Evolutionary conservation across 2,329 filamentous ascomycete genomes (phyloP).

Genomic region (Fonsecaea multimorphosa): DNA sequence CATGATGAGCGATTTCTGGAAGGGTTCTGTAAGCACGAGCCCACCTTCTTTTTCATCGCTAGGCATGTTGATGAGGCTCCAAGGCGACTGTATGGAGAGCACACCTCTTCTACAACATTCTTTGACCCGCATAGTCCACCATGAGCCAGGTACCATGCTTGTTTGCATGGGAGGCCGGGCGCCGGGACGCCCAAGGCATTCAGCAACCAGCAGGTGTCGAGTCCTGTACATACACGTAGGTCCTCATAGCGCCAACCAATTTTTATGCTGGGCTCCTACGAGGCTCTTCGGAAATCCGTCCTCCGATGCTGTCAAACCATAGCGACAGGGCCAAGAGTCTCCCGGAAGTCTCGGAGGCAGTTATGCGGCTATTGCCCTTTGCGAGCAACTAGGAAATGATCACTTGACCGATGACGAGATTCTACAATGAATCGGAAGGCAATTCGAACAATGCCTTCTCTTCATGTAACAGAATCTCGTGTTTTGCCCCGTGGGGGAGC

Average conservation of each 20-base stretch:
- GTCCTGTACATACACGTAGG: neutral
- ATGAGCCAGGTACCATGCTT: neutral
- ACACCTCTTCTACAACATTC: neutral
- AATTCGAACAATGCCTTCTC: slow-evolving; percentile 14
- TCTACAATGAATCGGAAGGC: neutral
- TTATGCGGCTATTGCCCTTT: slow-evolving; percentile 5
- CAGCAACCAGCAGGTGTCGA: neutral
- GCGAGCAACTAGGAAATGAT: slow-evolving; percentile 5
- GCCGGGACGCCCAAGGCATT: neutral
- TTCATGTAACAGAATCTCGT: slow-evolving; percentile 6
- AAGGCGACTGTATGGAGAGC: neutral
- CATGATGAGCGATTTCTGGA: slow-evolving; percentile 30
- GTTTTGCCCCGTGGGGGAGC: slow-evolving; percentile 17
- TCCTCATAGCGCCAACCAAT: neutral
- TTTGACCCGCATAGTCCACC: neutral
- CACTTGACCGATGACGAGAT: slow-evolving; percentile 33
- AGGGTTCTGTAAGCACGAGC: slow-evolving; percentile 28
- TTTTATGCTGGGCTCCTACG: slow-evolving; percentile 19
- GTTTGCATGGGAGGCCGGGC: slow-evolving; percentile 1
- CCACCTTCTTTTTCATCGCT: slow-evolving; percentile 9
- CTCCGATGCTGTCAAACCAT: slow-evolving; percentile 6
- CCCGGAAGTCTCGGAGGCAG: slow-evolving; percentile 31
- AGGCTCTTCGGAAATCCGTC: slow-evolving; percentile 10
- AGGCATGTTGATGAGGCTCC: slow-evolving; percentile 24
- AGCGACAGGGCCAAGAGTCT: slow-evolving; percentile 19